A percentile compares a stretch with the other conserved stretches of the same genome.
phyloP scores from a whole-genome alignment of 1,284 basidiomycete species.

The Inonotus obliquus region DNA sequence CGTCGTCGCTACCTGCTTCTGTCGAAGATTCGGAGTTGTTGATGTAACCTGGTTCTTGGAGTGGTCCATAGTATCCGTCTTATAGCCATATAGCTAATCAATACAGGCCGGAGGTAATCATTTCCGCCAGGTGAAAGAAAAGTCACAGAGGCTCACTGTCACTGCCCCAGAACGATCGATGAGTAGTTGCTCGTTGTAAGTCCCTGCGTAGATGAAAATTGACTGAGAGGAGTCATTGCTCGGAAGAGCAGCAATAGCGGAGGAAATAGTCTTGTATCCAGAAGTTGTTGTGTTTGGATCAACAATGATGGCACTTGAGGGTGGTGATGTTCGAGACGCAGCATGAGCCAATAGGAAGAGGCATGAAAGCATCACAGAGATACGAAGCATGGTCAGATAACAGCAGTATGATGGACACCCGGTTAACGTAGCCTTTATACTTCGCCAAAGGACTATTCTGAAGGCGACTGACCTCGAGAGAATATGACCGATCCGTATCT shows the following conservation, averaged over 20 bases:
- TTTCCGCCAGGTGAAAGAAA: background rate
- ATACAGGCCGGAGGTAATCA: background rate
- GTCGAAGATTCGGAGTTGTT: constrained; percentile 29
- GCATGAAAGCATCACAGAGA: background rate
- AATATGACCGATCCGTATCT: too few relatives aligned
- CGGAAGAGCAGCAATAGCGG: constrained; percentile 29
- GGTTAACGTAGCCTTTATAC: background rate
- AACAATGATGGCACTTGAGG: constrained; percentile 29
- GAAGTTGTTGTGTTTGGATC: constrained; percentile 21
- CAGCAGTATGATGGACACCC: background rate
- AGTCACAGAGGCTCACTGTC: constrained; percentile 21
- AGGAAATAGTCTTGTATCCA: constrained; percentile 28
- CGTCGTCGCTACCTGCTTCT: constrained; percentile 46
- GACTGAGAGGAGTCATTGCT: constrained; percentile 25
- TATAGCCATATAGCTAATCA: constrained; percentile 29
- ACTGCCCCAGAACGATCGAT: constrained; percentile 27
- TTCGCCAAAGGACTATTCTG: too few relatives aligned
- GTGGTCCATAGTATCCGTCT: constrained; percentile 26
- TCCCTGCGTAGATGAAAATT: constrained; percentile 30
- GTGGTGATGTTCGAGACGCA: constrained; percentile 26
- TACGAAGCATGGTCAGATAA: constrained; percentile 1
- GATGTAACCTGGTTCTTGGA: constrained; percentile 25
- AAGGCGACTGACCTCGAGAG: too few relatives aligned
- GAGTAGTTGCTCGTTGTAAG: constrained; percentile 30
- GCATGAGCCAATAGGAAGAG: background rate